Evolutionary conservation across 2,329 filamentous ascomycete genomes (phyloP).

Genomic region (Sclerotinia nivalis): DNA sequence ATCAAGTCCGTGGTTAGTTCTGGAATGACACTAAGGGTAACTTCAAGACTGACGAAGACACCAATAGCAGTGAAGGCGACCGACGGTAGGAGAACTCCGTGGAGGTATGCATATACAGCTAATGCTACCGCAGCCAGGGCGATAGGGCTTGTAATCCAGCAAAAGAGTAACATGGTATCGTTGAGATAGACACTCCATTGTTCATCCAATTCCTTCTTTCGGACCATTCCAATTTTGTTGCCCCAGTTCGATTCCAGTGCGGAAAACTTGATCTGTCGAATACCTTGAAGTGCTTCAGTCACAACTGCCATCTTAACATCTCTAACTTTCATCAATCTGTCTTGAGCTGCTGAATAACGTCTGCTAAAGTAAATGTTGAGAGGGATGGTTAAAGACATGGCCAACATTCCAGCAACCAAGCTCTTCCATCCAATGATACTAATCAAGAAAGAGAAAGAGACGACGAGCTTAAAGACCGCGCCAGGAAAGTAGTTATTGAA

Average conservation of each 20-base stretch:
- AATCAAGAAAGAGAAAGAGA: slow-evolving; percentile 67
- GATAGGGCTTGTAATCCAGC: slow-evolving; percentile 74
- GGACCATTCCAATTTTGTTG: slow-evolving; percentile 62
- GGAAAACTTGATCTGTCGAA: slow-evolving; percentile 83
- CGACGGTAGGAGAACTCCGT: slow-evolving; percentile 66
- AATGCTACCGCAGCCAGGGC: slow-evolving; percentile 71
- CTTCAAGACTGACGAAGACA: slow-evolving; percentile 72
- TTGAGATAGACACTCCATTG: slow-evolving; percentile 64
- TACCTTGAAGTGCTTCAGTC: slow-evolving; percentile 75
- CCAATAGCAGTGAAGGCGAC: slow-evolving; percentile 78
- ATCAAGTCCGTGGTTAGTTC: slow-evolving; percentile 70
- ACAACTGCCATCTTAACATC: slow-evolving; percentile 75
- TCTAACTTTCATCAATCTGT: slow-evolving; percentile 71
- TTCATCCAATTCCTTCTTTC: slow-evolving; percentile 65
- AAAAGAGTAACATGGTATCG: slow-evolving; percentile 40
- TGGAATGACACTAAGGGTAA: slow-evolving; percentile 68
- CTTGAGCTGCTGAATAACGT: slow-evolving; percentile 64
- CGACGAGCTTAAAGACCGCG: slow-evolving; percentile 61
- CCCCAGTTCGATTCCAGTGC: slow-evolving; percentile 76
- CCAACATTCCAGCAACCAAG: slow-evolving; percentile 63
- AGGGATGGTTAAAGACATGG: slow-evolving; percentile 65
- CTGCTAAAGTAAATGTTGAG: slow-evolving; percentile 68
- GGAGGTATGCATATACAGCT: slow-evolving; percentile 63
- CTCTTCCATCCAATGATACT: slow-evolving; percentile 71
- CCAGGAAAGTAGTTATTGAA: slow-evolving; percentile 66